Base-by-base conservation (phyloP, 2,329 filamentous ascomycete genomes). In the Albophoma yamanashiensis region DNA sequence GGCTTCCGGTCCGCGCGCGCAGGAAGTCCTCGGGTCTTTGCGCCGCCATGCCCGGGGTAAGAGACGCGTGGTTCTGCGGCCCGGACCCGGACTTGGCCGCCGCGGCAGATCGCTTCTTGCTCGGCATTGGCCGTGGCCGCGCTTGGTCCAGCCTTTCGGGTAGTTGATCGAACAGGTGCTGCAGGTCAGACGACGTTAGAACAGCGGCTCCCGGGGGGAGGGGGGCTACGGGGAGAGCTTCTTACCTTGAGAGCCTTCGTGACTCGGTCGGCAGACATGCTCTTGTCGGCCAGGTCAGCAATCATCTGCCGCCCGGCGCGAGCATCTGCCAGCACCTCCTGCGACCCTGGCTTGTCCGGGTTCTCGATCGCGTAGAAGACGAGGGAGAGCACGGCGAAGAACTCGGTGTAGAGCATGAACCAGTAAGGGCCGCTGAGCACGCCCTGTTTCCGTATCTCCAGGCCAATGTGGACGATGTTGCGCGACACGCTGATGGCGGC, bases 241-340 rank as follows among this genome's bases (percentile, higher is more conserved):
- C 57, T 20, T 59, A 93, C 91, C 70, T 86, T 83, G 36, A 99
- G 79, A 47, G 90, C 88, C 55, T 80, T 81, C 1, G 89, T 91
- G 68, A 95, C 94, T 62, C 91, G 82, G 70, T 97, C 91, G 3
- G 94, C 94, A 42, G 92, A 92, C 79, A 95, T 82, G 69, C 92
- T 97, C 67, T 89, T 88, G 67, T 89, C 86, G 3, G 92, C 89
- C 61, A 97, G 80, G 20, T 85, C 86, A 57, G 86, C 84, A 62
- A 97, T 83, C 63, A 92, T 90, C 64, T 93, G 88, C 68, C 89
- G 89, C 22, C 93, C 94, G 63, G 91, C 89, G 62, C 86, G 82
- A 0, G 92, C 93, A 74, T 97, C 93, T 58, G 87, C 87, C 62
- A 97, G 78, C 27, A 97, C 88, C 63, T 96, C 92, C 58, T 88